These are phyloP conservation scores for Chaetomium fimeti DNA, from an alignment of 495 filamentous ascomycete genomes.

Conservation along the genomic window DNA sequence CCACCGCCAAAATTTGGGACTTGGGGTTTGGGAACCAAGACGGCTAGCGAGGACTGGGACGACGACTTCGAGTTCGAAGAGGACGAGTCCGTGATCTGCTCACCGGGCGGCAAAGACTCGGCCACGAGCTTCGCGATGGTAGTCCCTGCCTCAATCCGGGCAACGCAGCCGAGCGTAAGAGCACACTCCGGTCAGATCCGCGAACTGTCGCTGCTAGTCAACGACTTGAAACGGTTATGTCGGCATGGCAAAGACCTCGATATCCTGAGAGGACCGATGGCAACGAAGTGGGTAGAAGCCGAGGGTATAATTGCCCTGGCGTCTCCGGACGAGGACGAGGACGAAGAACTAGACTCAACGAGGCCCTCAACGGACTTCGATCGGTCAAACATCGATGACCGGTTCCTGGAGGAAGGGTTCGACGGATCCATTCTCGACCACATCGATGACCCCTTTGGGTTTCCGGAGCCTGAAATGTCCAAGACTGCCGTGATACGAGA, in stretches of 20 bases:
- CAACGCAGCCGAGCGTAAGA: constrained; percentile 78
- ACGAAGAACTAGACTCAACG: constrained; percentile 34
- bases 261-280: constrained; percentile 60
- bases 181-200: constrained; percentile 85
- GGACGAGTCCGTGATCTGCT: constrained; percentile 38
- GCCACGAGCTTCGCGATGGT: constrained; percentile 60
- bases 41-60: constrained; percentile 80
- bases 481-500: constrained; percentile 46
- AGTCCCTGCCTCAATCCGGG: constrained; percentile 78
- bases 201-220: constrained; percentile 76
- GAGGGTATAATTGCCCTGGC: constrained; percentile 85
- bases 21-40: constrained; percentile 83
- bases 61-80: constrained; percentile 79
- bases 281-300: constrained; percentile 76
- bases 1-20: constrained; percentile 78
- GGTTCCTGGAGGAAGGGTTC: constrained; percentile 61
- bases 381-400: constrained; percentile 43
- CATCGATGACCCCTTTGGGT: constrained; percentile 38
- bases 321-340: constrained; percentile 72
- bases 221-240: constrained; percentile 63
- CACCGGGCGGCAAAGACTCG: constrained; percentile 42
- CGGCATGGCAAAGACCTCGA: constrained; percentile 69
- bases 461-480: constrained; percentile 40
- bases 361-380: constrained; percentile 34
- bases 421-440: constrained; percentile 40